A percentile compares a stretch with the other conserved stretches of the same genome.
Conservation (phyloP, 768 basidiomycete genomes). For the Neoboletus brunneissimus region DNA sequence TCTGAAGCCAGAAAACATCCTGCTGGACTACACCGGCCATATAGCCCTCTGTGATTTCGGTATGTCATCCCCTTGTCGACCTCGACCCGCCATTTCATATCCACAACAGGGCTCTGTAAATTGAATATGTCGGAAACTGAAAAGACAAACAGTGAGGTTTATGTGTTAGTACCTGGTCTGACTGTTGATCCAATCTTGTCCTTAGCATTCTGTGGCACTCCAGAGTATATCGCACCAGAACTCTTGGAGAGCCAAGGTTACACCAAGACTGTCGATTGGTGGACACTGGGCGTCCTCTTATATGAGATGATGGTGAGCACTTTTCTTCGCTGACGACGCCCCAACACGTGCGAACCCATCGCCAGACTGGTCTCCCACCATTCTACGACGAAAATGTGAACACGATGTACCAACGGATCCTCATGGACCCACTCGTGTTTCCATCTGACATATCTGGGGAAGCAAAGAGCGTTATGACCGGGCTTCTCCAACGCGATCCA, state of each 20-base stretch:
- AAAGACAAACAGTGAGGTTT: constrained; percentile 85
- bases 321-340: neutral
- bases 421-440: constrained; percentile 91
- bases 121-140: constrained; percentile 97
- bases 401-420: constrained; percentile 95
- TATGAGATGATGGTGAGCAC: constrained; percentile 88
- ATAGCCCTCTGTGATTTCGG: constrained; percentile 98
- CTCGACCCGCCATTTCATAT: constrained; percentile 2
- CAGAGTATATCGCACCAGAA: constrained; percentile 98
- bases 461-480: constrained; percentile 85
- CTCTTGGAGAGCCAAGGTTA: constrained; percentile 95
- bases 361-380: constrained; percentile 88
- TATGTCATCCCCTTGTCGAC: constrained; percentile 17
- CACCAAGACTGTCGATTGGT: constrained; percentile 99
- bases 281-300: constrained; percentile 93
- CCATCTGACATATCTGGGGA: constrained; percentile 85
- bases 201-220: constrained; percentile 94
- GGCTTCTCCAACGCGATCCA: constrained; percentile 87
- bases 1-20: constrained; percentile 96
- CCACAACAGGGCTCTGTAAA: constrained; percentile 70
- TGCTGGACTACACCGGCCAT: constrained; percentile 96
- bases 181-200: constrained; percentile 4
- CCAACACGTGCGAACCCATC: constrained; percentile 4
- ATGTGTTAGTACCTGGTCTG: neutral
- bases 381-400: constrained; percentile 99